phyloP scores from a whole-genome alignment of 2,329 filamentous ascomycete species.

The Alternaria dauci region DNA sequence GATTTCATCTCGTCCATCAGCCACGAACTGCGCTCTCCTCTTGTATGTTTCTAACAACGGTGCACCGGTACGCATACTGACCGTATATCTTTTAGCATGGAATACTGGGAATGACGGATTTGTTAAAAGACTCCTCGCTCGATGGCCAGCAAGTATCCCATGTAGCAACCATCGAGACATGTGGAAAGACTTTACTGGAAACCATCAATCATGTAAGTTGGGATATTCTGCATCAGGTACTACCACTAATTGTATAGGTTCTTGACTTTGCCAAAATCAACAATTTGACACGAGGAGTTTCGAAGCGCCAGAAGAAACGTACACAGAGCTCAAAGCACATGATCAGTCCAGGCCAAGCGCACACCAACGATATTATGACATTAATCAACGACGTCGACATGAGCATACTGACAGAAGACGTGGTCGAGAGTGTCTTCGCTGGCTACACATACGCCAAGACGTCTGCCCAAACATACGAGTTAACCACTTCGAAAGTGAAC shows the following conservation, averaged over 20 bases:
- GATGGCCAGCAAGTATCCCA: slow-evolving; percentile 54
- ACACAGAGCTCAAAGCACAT: slow-evolving; percentile 41
- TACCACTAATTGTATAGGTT: slow-evolving; percentile 35
- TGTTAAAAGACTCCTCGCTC: slow-evolving; percentile 44
- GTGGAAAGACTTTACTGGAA: slow-evolving; percentile 52
- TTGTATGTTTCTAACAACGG: slow-evolving; percentile 36
- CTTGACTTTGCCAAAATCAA: slow-evolving; percentile 54
- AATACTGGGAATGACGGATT: slow-evolving; percentile 58
- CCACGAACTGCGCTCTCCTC: slow-evolving; percentile 68
- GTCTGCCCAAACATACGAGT: slow-evolving; percentile 37
- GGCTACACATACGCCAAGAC: slow-evolving; percentile 47
- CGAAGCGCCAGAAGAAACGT: slow-evolving; percentile 43
- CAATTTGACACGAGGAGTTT: slow-evolving; percentile 42
- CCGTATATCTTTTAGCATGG: slow-evolving; percentile 56
- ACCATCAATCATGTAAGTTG: slow-evolving; percentile 52
- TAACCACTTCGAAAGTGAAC: slow-evolving; percentile 24
- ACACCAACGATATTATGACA: slow-evolving; percentile 48
- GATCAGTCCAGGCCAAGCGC: slow-evolving; percentile 41
- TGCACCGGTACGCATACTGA: background rate
- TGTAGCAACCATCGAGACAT: slow-evolving; percentile 50
- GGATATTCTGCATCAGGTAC: background rate
- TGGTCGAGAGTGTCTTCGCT: slow-evolving; percentile 50
- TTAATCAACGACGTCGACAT: slow-evolving; percentile 48
- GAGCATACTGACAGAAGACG: slow-evolving; percentile 47
- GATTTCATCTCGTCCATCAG: slow-evolving; percentile 68